Evolutionary conservation across 768 basidiomycete species (phyloP), one percentile per base, ranked within the genome.

Genomic region (Suillus americanus): DNA sequence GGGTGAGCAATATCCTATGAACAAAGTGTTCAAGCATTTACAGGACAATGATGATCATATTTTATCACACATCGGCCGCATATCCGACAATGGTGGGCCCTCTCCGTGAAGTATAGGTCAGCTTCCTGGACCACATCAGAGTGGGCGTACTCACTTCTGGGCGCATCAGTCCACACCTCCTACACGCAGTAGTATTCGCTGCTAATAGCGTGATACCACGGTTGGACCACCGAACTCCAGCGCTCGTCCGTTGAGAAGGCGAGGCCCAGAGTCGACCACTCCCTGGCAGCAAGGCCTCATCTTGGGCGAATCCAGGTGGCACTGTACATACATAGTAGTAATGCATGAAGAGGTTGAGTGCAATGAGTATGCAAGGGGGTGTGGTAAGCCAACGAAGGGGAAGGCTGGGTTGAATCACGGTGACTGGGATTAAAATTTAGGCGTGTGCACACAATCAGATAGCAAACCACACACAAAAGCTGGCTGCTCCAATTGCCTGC

Each of bases 41-140:
- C 92, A 64, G 93, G 92, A 78, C 94, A 95, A 75, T 95, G 94
- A 70, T 95, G 94, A 72, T 95, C 94, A 73, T 89, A 95, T 73
- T 95, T 95, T 53, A 98, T 74, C 33, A 97, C 87, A 72, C 95
- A 97, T 60, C 84, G 85, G 69, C 94, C 93, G 74, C 95, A 97
- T 72, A 97, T 89, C 30, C 89, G 84, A 78, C 95, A 97, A 76
- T 97, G 95, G 74, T 98, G 95, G 10, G 95, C 84, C 78, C 95
- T 87, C 95, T 97, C 75, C 60, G 67, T 60, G 63, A 62, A 55
- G 65, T 41, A 63, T 53, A 60, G 48, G 53, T 73, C 28, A 70
- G 70, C 53, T 63, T 62, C 43, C 56, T 54, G 23, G 38, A 69
- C 14, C 28, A 35, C 33, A 35, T 41, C 40, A 7, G 16, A 7